Evolutionary conservation across 208 protist species (phyloP).

Genomic region (Acanthamoeba castellanii): DNA sequence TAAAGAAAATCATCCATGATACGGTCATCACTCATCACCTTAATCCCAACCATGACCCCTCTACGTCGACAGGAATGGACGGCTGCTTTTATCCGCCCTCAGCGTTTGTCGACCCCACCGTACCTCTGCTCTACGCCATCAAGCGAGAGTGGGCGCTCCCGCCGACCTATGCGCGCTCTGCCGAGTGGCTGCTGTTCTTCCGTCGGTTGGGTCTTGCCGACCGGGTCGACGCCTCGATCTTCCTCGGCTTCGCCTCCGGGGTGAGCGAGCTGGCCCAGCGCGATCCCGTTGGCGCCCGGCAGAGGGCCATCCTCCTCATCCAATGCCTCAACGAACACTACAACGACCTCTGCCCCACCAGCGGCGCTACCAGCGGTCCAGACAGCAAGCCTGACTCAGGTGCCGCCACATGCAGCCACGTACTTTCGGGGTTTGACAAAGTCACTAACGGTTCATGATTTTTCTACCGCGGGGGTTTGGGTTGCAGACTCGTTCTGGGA

Average conservation of each 20-base stretch:
- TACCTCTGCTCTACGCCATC: constrained; percentile 14
- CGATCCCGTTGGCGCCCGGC: background rate
- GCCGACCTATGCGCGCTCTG: background rate
- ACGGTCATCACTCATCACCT: no score
- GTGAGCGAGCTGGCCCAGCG: constrained; percentile 32
- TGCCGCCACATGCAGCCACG: background rate
- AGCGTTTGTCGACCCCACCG: constrained; percentile 22
- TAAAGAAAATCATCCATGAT: no score
- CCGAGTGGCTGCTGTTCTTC: constrained; percentile 62
- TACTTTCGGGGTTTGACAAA: no score
- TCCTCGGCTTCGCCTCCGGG: background rate
- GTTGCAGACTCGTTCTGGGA: constrained; percentile 35
- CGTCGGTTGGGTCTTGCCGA: constrained; percentile 12
- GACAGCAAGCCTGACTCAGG: background rate
- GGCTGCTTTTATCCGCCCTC: background rate
- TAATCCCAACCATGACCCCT: no score
- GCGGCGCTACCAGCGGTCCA: background rate
- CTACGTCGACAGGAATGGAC: background rate
- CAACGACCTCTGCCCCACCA: constrained; percentile 13
- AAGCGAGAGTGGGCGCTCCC: constrained; percentile 32
- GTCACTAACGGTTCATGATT: no score
- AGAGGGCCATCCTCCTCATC: constrained; percentile 10
- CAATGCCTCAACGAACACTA: constrained; percentile 62
- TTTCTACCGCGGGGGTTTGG: no score
- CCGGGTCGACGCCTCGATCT: constrained; percentile 28